These are phyloP conservation scores for Bipolaris victoriae DNA, from an alignment of 2,329 filamentous ascomycete genomes.

Conservation along the genomic window DNA sequence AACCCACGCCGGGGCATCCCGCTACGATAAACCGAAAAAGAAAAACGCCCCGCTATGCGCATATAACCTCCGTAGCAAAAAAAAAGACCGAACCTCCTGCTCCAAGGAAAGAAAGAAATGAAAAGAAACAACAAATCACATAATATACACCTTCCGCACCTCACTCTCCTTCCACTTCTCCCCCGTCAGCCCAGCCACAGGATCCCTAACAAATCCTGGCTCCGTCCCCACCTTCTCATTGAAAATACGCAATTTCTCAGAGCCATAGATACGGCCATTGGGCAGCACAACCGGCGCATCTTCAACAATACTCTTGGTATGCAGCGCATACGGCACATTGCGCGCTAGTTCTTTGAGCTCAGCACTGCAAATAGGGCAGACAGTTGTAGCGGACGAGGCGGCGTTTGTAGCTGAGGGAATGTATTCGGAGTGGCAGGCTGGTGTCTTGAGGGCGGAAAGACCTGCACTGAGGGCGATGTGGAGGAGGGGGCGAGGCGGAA, in stretches of 20 bases:
- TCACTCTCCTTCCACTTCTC: constrained; percentile 56
- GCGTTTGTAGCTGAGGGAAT: constrained; percentile 60
- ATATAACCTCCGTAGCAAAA: neutral
- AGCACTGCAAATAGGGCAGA: constrained; percentile 95
- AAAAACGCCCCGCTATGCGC: constrained; percentile 8
- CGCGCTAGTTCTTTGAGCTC: constrained; percentile 91
- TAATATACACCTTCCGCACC: constrained; percentile 90
- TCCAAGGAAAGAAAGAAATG: neutral
- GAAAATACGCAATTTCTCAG: constrained; percentile 73
- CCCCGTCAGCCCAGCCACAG: constrained; percentile 67
- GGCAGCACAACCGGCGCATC: constrained; percentile 85
- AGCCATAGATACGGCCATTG: constrained; percentile 84
- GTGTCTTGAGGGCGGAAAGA: constrained; percentile 93
- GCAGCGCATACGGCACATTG: constrained; percentile 90
- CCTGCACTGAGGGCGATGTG: constrained; percentile 91
- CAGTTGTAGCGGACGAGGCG: constrained; percentile 68
- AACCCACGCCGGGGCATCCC: constrained; percentile 1
- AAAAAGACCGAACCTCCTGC: neutral
- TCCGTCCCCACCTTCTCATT: constrained; percentile 78
- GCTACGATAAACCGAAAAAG: neutral
- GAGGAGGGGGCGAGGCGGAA: constrained; percentile 82
- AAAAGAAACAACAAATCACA: constrained; percentile 53
- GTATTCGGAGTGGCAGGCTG: constrained; percentile 79
- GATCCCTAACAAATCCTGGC: constrained; percentile 73
- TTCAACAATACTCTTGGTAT: constrained; percentile 92